Evolutionary conservation across 495 filamentous ascomycete genomes (phyloP), one percentile per base, ranked within the genome.

Genomic region (Pyrenula massariospora): DNA sequence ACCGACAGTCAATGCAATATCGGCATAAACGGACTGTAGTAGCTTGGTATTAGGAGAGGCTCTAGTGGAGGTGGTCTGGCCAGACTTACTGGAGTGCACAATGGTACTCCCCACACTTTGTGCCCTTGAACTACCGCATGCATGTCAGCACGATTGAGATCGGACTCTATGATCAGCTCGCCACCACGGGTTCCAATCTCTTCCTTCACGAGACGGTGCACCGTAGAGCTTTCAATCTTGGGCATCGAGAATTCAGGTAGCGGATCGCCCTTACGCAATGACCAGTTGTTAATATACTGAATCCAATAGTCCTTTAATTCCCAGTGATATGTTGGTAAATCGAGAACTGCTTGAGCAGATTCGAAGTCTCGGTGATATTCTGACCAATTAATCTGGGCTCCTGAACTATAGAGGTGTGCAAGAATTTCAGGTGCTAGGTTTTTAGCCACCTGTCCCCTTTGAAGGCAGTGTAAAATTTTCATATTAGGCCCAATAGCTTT

Each of bases 291-390:
- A 60, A 65, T 63, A 58, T 77, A 74, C 56, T 77, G 69, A 20
- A 78, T 65, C 75, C 75, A 78, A 59, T 77, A 77, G 50, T 65
- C 75, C 68, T 78, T 77, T 25, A 71, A 62, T 55, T 78, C 75
- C 53, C 75, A 78, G 1, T 61, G 62, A 54, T 78, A 78, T 0
- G 74, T 72, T 8, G 76, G 76, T 5, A 79, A 63, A 11, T 65
- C 59, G 10, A 73, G 57, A 1, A 79, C 57, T 53, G 64, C 58
- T 22, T 75, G 73, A 48, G 68, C 64, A 25, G 62, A 56, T 53
- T 70, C 67, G 64, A 71, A 78, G 51, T 72, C 69, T 52, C 64
- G 63, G 59, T 78, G 74, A 63, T 69, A 78, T 55, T 78, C 73
- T 25, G 70, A 65, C 67, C 76, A 79, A 56, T 74, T 66, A 54